Percentiles rank a stretch among this genome's conserved stretches.
Evolutionary conservation across 2,329 filamentous ascomycete species (phyloP).

Genomic region (Alternaria postmessia): DNA sequence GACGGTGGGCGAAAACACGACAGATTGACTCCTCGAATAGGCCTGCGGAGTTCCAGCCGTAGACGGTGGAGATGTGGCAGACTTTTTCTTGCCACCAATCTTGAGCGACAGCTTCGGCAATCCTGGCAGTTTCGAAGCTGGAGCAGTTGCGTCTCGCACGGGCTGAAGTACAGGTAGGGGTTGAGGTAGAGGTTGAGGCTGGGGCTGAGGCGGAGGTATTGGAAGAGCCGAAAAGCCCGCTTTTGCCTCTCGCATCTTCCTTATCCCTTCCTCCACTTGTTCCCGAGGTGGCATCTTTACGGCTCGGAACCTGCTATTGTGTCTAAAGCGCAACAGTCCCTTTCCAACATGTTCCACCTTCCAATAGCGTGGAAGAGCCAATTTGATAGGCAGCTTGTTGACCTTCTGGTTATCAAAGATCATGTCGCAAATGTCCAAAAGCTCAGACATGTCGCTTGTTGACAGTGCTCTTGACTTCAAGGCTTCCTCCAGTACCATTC

Average conservation of each 20-base stretch:
- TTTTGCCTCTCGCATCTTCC: neutral
- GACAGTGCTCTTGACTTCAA: constrained; percentile 60
- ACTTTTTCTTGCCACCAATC: constrained; percentile 25
- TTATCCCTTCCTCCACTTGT: neutral
- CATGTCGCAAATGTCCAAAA: constrained; percentile 65
- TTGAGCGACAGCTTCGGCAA: constrained; percentile 35
- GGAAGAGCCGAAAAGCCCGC: constrained; percentile 6
- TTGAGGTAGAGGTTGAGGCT: constrained; percentile 4
- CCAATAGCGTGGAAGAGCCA: constrained; percentile 67
- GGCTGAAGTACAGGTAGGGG: constrained; percentile 12
- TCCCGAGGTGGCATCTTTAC: constrained; percentile 20
- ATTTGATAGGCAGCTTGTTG: constrained; percentile 58
- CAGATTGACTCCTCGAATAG: constrained; percentile 23
- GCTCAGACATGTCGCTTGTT: constrained; percentile 62
- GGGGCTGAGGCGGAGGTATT: constrained; percentile 1
- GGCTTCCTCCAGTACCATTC: constrained; percentile 64
- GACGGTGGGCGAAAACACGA: constrained; percentile 25
- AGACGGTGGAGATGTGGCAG: constrained; percentile 26
- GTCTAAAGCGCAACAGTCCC: constrained; percentile 47
- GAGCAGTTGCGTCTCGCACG: constrained; percentile 14
- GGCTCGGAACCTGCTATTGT: constrained; percentile 32
- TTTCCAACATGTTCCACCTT: constrained; percentile 61
- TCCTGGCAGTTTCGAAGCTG: constrained; percentile 5
- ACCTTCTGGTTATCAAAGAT: constrained; percentile 60
- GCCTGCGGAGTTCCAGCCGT: constrained; percentile 12